These are phyloP conservation scores for Nothophaeocryptopus gaeumannii DNA, from an alignment of 2,329 filamentous ascomycete genomes.

Conservation along the genomic window DNA sequence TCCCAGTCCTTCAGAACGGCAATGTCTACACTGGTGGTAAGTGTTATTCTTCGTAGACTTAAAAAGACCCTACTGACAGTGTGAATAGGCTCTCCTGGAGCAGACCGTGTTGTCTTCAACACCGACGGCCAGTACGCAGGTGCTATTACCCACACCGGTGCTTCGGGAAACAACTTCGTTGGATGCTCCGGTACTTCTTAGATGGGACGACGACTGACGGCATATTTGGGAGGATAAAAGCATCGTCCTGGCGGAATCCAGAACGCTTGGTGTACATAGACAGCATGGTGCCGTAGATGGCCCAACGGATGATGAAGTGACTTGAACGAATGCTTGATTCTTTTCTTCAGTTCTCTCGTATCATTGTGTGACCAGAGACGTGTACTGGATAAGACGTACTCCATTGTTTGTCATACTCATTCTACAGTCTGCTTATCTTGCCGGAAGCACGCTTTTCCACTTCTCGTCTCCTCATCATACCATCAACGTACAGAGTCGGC, in stretches of 20 bases:
- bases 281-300: too few species aligned
- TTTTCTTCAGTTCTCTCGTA: background rate
- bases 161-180: constrained; percentile 66
- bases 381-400: background rate
- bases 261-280: too few species aligned
- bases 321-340: background rate
- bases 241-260: too few species aligned
- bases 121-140: constrained; percentile 56
- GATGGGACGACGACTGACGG: background rate
- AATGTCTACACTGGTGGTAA: constrained; percentile 54
- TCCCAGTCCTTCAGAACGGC: constrained; percentile 52
- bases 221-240: too few species aligned
- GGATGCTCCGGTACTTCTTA: constrained; percentile 50
- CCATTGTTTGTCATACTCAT: background rate
- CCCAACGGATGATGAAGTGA: too few species aligned
- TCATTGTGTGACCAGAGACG: background rate
- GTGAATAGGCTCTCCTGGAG: constrained; percentile 56
- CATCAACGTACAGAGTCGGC: constrained; percentile 1
- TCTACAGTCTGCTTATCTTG: constrained; percentile 7
- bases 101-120: constrained; percentile 67
- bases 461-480: constrained; percentile 20
- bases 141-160: constrained; percentile 68
- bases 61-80: constrained; percentile 1
- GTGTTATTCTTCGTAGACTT: constrained; percentile 26
- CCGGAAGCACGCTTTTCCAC: constrained; percentile 7